Base-by-base conservation (phyloP, 495 filamentous ascomycete species). In the Tuber brumale region DNA sequence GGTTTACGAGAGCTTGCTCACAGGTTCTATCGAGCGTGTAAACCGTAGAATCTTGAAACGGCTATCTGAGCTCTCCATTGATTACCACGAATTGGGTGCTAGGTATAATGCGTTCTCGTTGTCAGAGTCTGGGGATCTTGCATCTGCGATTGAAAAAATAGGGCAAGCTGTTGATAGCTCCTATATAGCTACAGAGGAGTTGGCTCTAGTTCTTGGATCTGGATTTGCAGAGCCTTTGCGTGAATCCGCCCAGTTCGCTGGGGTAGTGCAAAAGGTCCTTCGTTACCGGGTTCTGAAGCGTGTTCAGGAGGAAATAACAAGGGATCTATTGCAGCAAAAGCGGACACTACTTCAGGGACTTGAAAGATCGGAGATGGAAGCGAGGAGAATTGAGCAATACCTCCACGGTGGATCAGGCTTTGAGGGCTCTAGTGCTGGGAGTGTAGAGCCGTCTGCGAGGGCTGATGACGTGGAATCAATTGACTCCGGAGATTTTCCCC, bases 171-270 rank as follows among this genome's bases (percentile, higher is more conserved):
- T 94, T 3, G 95, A 99, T 83, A 93, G 92, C 2, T 97, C 96
- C 1, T 99, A 97, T 81, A 94, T 99, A 74, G 94, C 93, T 39
- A 97, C 95, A 0, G 94, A 96, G 80, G 95, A 98, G 81, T 86
- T 99, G 3, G 94, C 94, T 1, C 88, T 89, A 3, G 90, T 91
- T 0, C 84, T 99, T 48, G 93, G 93, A 23, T 93, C 94, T 1
- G 93, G 89, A 77, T 99, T 99, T 84, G 95, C 95, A 0, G 95
- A 99, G 81, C 95, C 95, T 5, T 96, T 99, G 92, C 89, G 95
- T 46, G 95, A 99, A 84, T 96, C 92, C 78, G 95, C 95, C 23
- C 95, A 99, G 81, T 98, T 99, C 82, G 95, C 95, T 0, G 93
- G 95, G 37, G 92, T 99, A 0, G 95, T 99, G 18, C 89, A 95